Evolutionary conservation across 2,329 filamentous ascomycete species (phyloP), one percentile per base, ranked within the genome.

Genomic region (Fusarium nelsonii): DNA sequence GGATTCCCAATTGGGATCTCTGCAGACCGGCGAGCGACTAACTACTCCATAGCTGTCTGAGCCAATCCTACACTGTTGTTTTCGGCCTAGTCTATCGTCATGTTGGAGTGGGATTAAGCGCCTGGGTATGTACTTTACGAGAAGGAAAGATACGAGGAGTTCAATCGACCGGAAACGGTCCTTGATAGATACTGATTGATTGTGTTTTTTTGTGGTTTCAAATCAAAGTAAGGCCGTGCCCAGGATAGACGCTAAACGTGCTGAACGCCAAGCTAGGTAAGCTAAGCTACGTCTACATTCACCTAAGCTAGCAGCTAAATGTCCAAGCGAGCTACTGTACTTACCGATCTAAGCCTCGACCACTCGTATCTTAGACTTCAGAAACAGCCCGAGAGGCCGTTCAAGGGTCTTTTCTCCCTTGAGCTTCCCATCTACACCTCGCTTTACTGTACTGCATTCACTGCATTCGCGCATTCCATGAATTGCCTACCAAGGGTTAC

Each of bases 81-180:
- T 70, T 49, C 58, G 60, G 70, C 69, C 62, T 56, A 55, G 71
- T 44, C 55, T 64, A 63, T 59, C 55, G 41, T 58, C 59, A 44
- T 65, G 63, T 70, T 69, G 49, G 62, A 69, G 60, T 51, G 60
- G 65, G 39, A 73, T 69, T 72, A 74, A 74, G 72, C 72, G 72
- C 72, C 53, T 60, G 65, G 59, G 70, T 66, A 66, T 46, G 15
- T 16, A 30, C 8, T 10, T 16, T 37, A 39, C 12, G 28, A 44
- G 26, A 23, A 45, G 59, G 30, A 48, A 55, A 40, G 34, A 58
- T 54, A 55, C 12, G 36, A 28, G 57, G 43, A 57, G 34, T 30
- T 30, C 44, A 58, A 50, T 40, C 43, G 41, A 52, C 64, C 68
- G 68, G 60, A 71, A 71, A 66, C 55, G 65, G 68, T 45, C 40